Evolutionary conservation across 2,329 filamentous ascomycete species (phyloP).

Genomic region (Claviceps purpurea): DNA sequence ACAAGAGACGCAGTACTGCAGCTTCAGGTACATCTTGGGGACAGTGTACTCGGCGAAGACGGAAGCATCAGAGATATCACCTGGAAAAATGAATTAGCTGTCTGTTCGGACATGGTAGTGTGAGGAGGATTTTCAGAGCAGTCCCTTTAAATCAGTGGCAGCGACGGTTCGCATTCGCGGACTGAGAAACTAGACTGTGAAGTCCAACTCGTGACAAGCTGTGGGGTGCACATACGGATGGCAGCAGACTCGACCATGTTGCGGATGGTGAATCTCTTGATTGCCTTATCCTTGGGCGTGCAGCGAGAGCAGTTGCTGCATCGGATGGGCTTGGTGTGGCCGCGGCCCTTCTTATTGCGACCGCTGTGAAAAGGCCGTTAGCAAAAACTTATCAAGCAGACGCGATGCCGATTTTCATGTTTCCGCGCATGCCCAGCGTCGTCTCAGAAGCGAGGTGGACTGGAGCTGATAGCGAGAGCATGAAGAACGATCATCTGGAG

Average conservation of each 20-base stretch:
- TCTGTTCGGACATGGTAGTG: background rate
- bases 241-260: conserved; percentile 99
- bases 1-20: conserved; percentile 99
- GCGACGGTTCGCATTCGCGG: background rate
- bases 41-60: conserved; percentile 99
- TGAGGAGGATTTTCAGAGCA: conserved; percentile 3
- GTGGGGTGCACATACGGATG: conserved; percentile 64
- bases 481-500: background rate
- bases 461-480: conserved; percentile 1
- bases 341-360: conserved; percentile 99
- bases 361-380: conserved; percentile 44
- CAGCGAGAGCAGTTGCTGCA: conserved; percentile 64
- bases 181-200: background rate
- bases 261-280: conserved; percentile 99
- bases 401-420: background rate
- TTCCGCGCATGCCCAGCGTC: conserved; percentile 7
- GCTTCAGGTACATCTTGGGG: conserved; percentile 99
- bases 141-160: background rate
- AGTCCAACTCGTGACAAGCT: background rate
- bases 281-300: conserved; percentile 99
- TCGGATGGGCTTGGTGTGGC: conserved; percentile 98
- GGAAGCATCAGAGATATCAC: conserved; percentile 99
- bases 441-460: conserved; percentile 3
- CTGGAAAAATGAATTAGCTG: conserved; percentile 31
- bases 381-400: conserved; percentile 6